Conservation (phyloP, 108 stramenopile genomes). For the Bacterosira constricta region DNA sequence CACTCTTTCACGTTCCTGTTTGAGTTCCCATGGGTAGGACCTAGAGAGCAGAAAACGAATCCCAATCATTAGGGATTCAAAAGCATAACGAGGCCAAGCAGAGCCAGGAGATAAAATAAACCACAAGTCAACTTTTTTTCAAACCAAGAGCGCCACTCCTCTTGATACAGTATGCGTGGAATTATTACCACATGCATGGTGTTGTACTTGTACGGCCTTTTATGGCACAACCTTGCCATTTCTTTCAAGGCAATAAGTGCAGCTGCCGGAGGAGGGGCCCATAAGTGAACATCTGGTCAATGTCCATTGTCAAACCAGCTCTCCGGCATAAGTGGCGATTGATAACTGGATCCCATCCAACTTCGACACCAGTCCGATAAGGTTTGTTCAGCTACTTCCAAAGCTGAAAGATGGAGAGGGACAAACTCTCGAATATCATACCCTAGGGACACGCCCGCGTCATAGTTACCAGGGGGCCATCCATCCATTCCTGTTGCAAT, state of each 20-base stretch:
- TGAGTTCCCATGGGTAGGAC: too few species aligned
- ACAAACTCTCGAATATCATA: background rate
- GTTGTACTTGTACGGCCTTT: background rate
- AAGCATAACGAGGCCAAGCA: slow-evolving; percentile 2
- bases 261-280: background rate
- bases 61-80: too few species aligned
- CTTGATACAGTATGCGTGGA: too few species aligned
- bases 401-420: background rate
- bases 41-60: background rate
- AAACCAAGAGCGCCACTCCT: background rate
- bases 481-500: too few species aligned
- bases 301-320: background rate
- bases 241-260: too few species aligned
- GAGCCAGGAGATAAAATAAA: background rate
- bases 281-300: background rate
- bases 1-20: background rate
- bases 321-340: background rate
- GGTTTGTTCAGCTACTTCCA: too few species aligned
- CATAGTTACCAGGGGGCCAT: background rate
- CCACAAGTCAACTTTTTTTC: slow-evolving; percentile 4
- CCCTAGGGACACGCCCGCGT: background rate
- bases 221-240: background rate
- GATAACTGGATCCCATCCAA: background rate
- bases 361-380: background rate
- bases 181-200: slow-evolving; percentile 5